Evolutionary conservation across 2,329 filamentous ascomycete species (phyloP).

Genomic region (Rhinocladiella similis): DNA sequence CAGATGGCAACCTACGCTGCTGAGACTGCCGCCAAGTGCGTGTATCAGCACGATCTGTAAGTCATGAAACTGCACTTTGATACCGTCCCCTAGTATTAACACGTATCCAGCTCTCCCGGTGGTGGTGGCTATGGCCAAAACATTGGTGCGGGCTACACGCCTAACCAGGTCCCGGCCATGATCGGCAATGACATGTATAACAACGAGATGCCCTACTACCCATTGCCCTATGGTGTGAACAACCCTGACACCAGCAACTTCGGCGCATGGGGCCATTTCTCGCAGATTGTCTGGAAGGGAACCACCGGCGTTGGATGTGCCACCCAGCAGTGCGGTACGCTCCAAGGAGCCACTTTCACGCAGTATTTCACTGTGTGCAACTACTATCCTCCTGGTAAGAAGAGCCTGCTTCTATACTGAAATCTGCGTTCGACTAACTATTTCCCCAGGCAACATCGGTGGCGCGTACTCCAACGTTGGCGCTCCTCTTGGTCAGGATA

Average conservation of each 20-base stretch:
- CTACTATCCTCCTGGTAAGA: slow-evolving; percentile 61
- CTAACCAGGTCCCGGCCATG: slow-evolving; percentile 61
- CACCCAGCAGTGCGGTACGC: slow-evolving; percentile 44
- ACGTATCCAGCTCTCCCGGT: slow-evolving; percentile 32
- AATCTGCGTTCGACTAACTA: not conserved
- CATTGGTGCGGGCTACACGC: slow-evolving; percentile 68
- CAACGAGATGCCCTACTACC: slow-evolving; percentile 64
- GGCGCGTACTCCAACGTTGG: slow-evolving; percentile 56
- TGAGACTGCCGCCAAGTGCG: slow-evolving; percentile 64
- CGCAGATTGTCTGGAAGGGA: slow-evolving; percentile 69
- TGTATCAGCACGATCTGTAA: slow-evolving; percentile 76
- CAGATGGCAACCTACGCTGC: slow-evolving; percentile 64
- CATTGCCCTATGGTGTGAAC: slow-evolving; percentile 55
- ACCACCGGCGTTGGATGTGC: slow-evolving; percentile 66
- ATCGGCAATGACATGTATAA: slow-evolving; percentile 89
- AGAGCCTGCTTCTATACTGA: not conserved
- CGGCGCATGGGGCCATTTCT: slow-evolving; percentile 70
- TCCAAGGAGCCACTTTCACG: slow-evolving; percentile 43
- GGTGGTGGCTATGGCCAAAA: slow-evolving; percentile 82
- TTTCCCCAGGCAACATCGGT: slow-evolving; percentile 57
- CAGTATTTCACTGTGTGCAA: slow-evolving; percentile 83
- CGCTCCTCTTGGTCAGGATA: slow-evolving; percentile 40
- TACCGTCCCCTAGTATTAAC: not conserved
- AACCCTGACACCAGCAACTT: slow-evolving; percentile 63
- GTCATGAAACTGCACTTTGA: slow-evolving; percentile 33